phyloP scores from a whole-genome alignment of 176 grass and related monocot genomes.

The Pontederia crassipes region DNA sequence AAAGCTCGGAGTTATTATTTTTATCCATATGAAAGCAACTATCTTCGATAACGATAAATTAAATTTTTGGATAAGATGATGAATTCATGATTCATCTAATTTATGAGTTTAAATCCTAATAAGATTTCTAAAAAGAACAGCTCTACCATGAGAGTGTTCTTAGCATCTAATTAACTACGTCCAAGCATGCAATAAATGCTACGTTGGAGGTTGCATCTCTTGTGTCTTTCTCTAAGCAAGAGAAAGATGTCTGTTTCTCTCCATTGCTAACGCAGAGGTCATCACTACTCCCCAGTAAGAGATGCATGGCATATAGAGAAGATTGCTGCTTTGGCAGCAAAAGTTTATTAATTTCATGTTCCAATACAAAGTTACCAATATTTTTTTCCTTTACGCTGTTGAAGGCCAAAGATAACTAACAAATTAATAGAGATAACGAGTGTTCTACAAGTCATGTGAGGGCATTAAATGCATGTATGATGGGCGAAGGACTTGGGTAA shows the following conservation, averaged over 20 bases:
- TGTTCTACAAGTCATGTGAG: slow-evolving; percentile 40
- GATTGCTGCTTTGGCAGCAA: slow-evolving; percentile 23
- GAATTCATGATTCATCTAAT: too few relatives aligned
- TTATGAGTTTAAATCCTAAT: too few relatives aligned
- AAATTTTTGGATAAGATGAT: too few relatives aligned
- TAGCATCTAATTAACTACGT: too few relatives aligned
- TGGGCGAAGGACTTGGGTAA: slow-evolving; percentile 34
- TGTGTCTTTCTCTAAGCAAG: slow-evolving; percentile 20
- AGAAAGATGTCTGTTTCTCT: slow-evolving; percentile 45
- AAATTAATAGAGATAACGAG: background rate
- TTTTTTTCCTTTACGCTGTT: slow-evolving; percentile 9
- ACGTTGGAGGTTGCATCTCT: slow-evolving; percentile 41
- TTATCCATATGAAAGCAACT: too few relatives aligned
- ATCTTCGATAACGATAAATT: too few relatives aligned
- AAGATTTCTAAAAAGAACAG: too few relatives aligned
- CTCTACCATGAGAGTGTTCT: too few relatives aligned
- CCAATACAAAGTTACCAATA: background rate
- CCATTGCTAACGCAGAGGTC: background rate
- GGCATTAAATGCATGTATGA: slow-evolving; percentile 35
- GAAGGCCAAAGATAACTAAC: background rate
- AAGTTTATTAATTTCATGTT: slow-evolving; percentile 21
- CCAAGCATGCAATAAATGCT: slow-evolving; percentile 28
- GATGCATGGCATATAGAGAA: slow-evolving; percentile 13
- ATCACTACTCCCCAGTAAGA: slow-evolving; percentile 31
- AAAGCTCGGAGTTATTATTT: too few relatives aligned